Evolutionary conservation across 345 rosid genomes (phyloP), one percentile per base, ranked within the genome.

Genomic region (Pugionium cornutum): DNA sequence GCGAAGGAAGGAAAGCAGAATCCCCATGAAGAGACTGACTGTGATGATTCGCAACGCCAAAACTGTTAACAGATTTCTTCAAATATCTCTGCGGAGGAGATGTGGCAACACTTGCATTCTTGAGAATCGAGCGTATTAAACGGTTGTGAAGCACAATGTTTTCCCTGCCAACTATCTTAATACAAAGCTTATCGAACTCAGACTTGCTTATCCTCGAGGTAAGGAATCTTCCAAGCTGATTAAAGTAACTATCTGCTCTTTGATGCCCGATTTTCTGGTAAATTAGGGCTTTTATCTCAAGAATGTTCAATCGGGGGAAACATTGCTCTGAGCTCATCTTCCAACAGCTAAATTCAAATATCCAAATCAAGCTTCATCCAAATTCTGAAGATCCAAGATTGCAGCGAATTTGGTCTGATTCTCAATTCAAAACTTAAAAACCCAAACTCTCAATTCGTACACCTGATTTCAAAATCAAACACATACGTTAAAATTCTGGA

Each of bases 191-290:
- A 62, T 90, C 94, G 9, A 92, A 89, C 34, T 88, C 92, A 0
- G 68, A 70, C 74, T 92, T 92, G 77, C 76, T 77, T 32, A 83
- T 75, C 75, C 79, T 83, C 30, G 76, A 77, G 78, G 73, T 68
- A 63, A 88, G 84, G 75, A 86, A 76, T 34, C 81, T 84, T 6
- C 80, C 77, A 3, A 92, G 91, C 59, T 78, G 89, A 58, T 83
- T 78, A 52, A 92, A 92, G 81, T 89, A 92, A 47, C 26, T 82
- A 18, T 83, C 81, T 0, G 95, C 89, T 79, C 87, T 85, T 37
- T 75, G 81, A 54, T 76, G 85, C 48, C 98, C 97, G 30, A 92
- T 75, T 76, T 75, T 86, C 50, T 41, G 64, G 49, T 53, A 67
- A 41, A 74, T 39, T 1, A 54, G 64, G 11, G 77, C 27, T 61